Conservation (phyloP, 108 stramenopile species). For the Pelagomonas calceolata region DNA sequence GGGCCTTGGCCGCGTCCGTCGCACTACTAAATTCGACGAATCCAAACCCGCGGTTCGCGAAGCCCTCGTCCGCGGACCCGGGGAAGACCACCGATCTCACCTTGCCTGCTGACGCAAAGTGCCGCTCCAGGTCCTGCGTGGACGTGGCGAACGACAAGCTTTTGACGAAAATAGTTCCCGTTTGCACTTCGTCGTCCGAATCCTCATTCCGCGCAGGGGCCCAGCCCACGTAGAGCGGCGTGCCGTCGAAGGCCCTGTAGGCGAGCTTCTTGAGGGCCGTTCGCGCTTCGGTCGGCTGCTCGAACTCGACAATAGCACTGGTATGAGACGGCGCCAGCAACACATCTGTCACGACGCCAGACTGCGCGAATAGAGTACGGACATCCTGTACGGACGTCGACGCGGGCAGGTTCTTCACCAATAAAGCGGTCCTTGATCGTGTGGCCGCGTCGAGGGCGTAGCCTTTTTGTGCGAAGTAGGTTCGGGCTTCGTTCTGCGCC, state of each 20-base stretch:
- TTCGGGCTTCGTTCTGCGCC: conserved; percentile 78
- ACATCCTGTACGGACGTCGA: conserved; percentile 71
- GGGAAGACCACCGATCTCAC: conserved; percentile 79
- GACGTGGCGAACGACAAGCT: conserved; percentile 84
- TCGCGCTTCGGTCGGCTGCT: conserved; percentile 70
- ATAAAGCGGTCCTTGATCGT: conserved; percentile 20
- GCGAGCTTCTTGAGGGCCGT: conserved; percentile 78
- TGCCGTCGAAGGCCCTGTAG: conserved; percentile 81
- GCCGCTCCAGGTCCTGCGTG: conserved; percentile 52
- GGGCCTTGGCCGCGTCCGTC: conserved; percentile 52
- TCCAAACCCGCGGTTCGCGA: conserved; percentile 86
- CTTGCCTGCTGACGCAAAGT: conserved; percentile 42
- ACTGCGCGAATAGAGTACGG: conserved; percentile 64
- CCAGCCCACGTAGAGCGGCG: conserved; percentile 96
- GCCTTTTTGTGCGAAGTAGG: conserved; percentile 74
- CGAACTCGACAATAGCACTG: conserved; percentile 82
- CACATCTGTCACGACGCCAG: conserved; percentile 49
- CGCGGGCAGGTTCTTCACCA: conserved; percentile 91
- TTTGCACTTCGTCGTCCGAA: conserved; percentile 23
- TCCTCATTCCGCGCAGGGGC: conserved; percentile 46
- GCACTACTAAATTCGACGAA: conserved; percentile 86
- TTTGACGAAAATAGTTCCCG: conserved; percentile 77
- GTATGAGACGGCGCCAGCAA: conserved; percentile 74
- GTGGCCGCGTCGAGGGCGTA: conserved; percentile 76
- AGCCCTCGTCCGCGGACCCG: conserved; percentile 28